Base-by-base conservation (phyloP, 768 basidiomycete genomes). In the Coprinellus micaceus region DNA sequence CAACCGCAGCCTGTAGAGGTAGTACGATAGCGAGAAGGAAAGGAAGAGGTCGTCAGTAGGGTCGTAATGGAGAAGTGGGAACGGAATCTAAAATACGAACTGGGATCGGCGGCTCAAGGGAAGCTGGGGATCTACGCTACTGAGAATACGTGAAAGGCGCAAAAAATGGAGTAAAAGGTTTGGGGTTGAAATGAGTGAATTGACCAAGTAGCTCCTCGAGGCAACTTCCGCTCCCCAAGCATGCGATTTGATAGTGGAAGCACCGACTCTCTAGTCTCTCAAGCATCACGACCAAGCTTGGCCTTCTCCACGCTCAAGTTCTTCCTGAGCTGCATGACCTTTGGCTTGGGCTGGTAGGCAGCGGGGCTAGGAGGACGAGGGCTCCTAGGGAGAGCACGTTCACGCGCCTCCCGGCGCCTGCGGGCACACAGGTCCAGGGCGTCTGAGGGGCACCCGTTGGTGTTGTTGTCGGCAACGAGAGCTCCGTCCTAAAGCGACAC, bases 301-400 rank as follows among this genome's bases (percentile, higher is more conserved):
- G 26, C 29, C 30, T 36, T 44, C 46, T 48, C n/a, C 30, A 15
- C 15, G 11, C 17, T 36, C 46, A 48, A 54, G 29, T 21, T 36
- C 44, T 41, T 29, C 46, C 22, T 46, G 45, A 49, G 19, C 46
- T 49, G 45, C 54, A 56, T 56, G 21, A 49, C 54, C 13, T 49
- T 48, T 12, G 54, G 54, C 54, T 56, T 56, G 3, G 45, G n/a
- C 13, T 17, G 44, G 36, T 33, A 56, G 2, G 54, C 54, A 39
- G 29, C 54, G 5, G 54, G 53, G 19, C 29, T 36, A 7, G 54
- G 54, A 12, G 54, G 46, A 12, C 46, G 24, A 5, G 54, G 54
- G 12, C 45, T 48, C 37, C 47, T 48, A 11, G 54, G 54, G n/a
- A 56, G 36, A 17, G 54, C 54, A 15, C 43, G 17, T 33, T 49